A percentile compares a stretch with the other conserved stretches of the same genome.
Conservation (phyloP, 371 early-diverging fungal species). For the Rhizomucor pusillus region DNA sequence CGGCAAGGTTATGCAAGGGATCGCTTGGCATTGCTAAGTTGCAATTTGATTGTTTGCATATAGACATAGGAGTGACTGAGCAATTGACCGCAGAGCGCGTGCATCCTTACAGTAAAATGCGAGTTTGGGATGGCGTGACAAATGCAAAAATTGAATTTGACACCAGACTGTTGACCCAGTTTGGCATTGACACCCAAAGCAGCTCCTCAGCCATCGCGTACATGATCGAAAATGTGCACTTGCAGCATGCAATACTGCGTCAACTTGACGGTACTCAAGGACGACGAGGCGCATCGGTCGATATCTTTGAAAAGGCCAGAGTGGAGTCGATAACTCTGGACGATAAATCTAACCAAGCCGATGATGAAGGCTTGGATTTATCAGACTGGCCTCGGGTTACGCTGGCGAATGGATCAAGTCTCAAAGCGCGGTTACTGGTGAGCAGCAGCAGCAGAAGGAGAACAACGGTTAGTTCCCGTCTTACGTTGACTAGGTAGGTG, state of each 20-base stretch:
- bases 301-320: conserved; percentile 54
- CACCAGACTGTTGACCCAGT: conserved; percentile 26
- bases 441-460: conserved; percentile 1
- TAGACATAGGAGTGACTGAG: conserved; percentile 66
- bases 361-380: conserved; percentile 27
- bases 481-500: conserved; percentile 64
- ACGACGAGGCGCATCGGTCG: conserved; percentile 35
- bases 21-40: neutral
- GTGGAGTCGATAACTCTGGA: conserved; percentile 47
- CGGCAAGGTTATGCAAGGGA: too few relatives aligned
- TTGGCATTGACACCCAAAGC: conserved; percentile 1
- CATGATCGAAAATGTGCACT: conserved; percentile 54
- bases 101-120: conserved; percentile 60
- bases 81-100: conserved; percentile 50
- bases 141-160: conserved; percentile 65
- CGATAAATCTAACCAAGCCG: neutral
- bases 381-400: conserved; percentile 63
- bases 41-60: neutral
- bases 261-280: conserved; percentile 37
- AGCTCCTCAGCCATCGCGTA: conserved; percentile 41
- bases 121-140: conserved; percentile 79
- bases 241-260: conserved; percentile 48
- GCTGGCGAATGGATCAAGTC: conserved; percentile 52
- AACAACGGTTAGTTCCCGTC: neutral
- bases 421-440: conserved; percentile 61